These are phyloP conservation scores for Psidium guajava DNA, from an alignment of 345 rosid species.

Conservation along the genomic window DNA sequence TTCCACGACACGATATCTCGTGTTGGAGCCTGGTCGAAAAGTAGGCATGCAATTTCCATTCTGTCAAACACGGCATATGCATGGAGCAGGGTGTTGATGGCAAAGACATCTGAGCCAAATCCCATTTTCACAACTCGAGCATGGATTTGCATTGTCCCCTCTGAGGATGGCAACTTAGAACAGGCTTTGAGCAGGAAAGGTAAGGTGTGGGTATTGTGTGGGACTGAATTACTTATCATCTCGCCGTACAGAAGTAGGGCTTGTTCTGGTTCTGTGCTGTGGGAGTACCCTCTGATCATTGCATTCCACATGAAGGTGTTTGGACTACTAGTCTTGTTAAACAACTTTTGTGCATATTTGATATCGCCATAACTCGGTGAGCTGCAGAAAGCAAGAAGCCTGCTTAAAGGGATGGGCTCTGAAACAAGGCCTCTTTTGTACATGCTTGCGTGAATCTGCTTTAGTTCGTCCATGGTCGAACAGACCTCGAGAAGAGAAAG, in stretches of 20 bases:
- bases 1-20: constrained; percentile 64
- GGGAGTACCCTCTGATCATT: constrained; percentile 49
- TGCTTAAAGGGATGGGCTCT: constrained; percentile 21
- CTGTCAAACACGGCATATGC: constrained; percentile 33
- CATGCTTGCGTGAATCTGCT: constrained; percentile 56
- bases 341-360: constrained; percentile 36
- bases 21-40: constrained; percentile 29
- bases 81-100: constrained; percentile 46
- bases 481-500: constrained; percentile 38
- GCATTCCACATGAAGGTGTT: constrained; percentile 54
- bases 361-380: constrained; percentile 20
- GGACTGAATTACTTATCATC: constrained; percentile 37
- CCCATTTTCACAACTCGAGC: constrained; percentile 42
- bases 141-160: constrained; percentile 48
- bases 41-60: constrained; percentile 19
- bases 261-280: constrained; percentile 25
- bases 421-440: constrained; percentile 36
- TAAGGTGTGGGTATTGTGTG: constrained; percentile 45
- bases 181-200: constrained; percentile 73
- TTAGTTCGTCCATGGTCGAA: constrained; percentile 30
- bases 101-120: constrained; percentile 27
- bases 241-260: constrained; percentile 39
- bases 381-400: constrained; percentile 32
- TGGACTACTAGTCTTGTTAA: constrained; percentile 26
- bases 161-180: constrained; percentile 26